Evolutionary conservation across 179 eudicot species (phyloP).

Genomic region (Spergularia azorica): DNA sequence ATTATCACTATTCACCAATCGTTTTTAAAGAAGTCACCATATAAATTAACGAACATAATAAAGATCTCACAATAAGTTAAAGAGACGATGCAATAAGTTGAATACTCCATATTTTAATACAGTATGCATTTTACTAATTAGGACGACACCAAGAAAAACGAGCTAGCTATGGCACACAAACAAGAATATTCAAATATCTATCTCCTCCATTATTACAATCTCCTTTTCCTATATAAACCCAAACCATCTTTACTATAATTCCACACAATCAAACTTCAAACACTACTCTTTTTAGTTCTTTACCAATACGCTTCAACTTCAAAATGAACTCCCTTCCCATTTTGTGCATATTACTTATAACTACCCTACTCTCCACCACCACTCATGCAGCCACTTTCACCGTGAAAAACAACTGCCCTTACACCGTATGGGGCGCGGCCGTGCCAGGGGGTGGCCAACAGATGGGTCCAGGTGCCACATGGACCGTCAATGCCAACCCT

Average conservation of each 20-base stretch:
- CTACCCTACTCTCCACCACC: constrained; percentile 20
- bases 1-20: too few species aligned
- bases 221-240: constrained; percentile 8
- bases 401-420: constrained; percentile 44
- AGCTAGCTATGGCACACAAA: too few species aligned
- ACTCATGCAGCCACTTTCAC: constrained; percentile 43
- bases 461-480: constrained; percentile 30
- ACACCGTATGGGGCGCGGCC: constrained; percentile 46
- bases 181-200: too few species aligned
- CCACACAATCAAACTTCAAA: not conserved
- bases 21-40: too few species aligned
- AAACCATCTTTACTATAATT: not conserved
- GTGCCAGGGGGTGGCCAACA: constrained; percentile 40
- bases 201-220: too few species aligned
- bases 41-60: too few species aligned
- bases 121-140: too few species aligned
- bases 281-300: not conserved
- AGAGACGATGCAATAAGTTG: too few species aligned
- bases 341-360: constrained; percentile 5
- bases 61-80: too few species aligned
- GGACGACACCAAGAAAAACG: too few species aligned
- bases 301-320: constrained; percentile 16
- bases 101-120: too few species aligned
- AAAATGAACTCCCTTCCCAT: constrained; percentile 7
- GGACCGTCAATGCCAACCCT: constrained; percentile 36